These are phyloP conservation scores for Effrenium voratum DNA, from an alignment of 73 alveolate genomes.

Conservation along the genomic window DNA sequence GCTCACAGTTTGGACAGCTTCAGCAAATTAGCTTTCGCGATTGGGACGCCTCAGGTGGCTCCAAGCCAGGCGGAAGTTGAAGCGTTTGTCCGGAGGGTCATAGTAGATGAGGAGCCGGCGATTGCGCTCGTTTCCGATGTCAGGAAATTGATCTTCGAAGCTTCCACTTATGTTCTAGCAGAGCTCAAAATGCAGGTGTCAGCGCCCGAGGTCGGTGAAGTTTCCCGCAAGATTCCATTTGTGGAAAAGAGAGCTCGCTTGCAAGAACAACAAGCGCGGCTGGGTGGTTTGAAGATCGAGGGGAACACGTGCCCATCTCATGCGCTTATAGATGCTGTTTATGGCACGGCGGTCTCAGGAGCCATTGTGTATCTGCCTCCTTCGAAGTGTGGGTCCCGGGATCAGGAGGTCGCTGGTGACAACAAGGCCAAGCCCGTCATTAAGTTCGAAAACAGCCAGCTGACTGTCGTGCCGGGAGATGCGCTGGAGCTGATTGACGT, in stretches of 20 bases:
- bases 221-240: neutral
- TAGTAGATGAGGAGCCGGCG: neutral
- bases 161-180: neutral
- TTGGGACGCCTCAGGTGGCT: neutral
- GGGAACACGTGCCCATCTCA: neutral
- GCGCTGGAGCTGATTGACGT: neutral
- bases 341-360: neutral
- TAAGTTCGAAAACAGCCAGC: neutral
- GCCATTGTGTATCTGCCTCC: neutral
- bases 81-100: neutral
- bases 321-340: neutral
- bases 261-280: neutral
- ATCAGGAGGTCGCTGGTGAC: neutral
- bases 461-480: neutral
- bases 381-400: neutral
- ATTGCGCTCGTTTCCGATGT: neutral
- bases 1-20: no score
- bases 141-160: neutral
- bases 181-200: no score
- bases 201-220: neutral
- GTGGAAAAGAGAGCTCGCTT: neutral
- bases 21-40: neutral
- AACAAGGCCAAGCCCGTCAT: neutral
- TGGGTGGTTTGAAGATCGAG: neutral
- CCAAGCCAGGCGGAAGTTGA: neutral